These are phyloP conservation scores for Rhododendron vialii DNA, from an alignment of 148 eudicot species.

Conservation along the genomic window DNA sequence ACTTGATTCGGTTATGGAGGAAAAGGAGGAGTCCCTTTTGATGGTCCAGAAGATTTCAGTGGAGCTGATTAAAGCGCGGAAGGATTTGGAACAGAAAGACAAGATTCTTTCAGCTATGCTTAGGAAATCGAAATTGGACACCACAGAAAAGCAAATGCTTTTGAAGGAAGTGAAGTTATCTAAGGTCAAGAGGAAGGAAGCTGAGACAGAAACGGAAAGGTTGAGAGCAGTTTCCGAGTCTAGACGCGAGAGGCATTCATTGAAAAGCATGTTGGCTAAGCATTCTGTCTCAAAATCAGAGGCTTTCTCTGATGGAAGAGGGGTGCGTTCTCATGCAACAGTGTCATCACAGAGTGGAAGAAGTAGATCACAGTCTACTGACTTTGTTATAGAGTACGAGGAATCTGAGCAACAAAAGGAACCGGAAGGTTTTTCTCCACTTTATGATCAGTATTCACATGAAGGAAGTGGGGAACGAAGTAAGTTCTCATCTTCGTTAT, in stretches of 20 bases:
- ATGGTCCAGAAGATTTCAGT: constrained; percentile 61
- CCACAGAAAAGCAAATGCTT: constrained; percentile 54
- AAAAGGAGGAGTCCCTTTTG: constrained; percentile 66
- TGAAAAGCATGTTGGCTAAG: constrained; percentile 58
- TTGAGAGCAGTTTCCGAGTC: constrained; percentile 48
- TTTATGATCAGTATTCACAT: constrained; percentile 25
- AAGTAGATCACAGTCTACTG: constrained; percentile 18
- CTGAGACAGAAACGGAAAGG: constrained; percentile 41
- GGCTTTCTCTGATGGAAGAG: constrained; percentile 24
- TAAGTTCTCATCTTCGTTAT: constrained; percentile 30
- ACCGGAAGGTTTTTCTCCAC: constrained; percentile 19
- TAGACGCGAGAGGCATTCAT: constrained; percentile 47
- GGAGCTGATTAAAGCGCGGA: constrained; percentile 52
- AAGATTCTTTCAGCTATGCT: constrained; percentile 72
- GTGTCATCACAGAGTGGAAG: constrained; percentile 18
- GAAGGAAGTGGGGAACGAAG: constrained; percentile 34
- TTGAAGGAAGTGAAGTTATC: constrained; percentile 61
- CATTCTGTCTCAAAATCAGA: constrained; percentile 43
- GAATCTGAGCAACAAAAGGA: constrained; percentile 35
- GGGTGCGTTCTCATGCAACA: constrained; percentile 15
- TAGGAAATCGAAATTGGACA: constrained; percentile 66
- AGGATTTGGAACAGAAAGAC: constrained; percentile 75
- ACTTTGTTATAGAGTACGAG: constrained; percentile 28
- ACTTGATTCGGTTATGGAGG: constrained; percentile 52
- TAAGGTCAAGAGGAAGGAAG: constrained; percentile 52